Evolutionary conservation across 2,329 filamentous ascomycete genomes (phyloP).

Genomic region (Xylaria arbuscula): DNA sequence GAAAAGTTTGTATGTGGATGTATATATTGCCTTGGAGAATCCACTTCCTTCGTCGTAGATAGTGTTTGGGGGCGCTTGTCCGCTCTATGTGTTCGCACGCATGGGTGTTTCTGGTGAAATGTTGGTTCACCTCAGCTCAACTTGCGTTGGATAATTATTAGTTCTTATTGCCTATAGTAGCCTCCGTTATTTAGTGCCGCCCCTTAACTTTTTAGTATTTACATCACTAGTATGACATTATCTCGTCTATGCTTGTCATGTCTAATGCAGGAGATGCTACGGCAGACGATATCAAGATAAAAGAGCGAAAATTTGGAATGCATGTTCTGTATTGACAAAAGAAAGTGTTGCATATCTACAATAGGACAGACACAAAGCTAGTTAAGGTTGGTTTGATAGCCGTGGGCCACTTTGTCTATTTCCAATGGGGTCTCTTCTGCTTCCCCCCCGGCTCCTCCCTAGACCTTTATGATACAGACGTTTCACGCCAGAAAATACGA

Average conservation of each 20-base stretch:
- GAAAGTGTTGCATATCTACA: slow-evolving; percentile 39
- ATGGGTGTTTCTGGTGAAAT: not conserved
- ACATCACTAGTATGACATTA: not conserved
- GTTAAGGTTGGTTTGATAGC: slow-evolving; percentile 27
- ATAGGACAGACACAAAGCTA: slow-evolving; percentile 33
- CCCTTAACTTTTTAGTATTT: no score
- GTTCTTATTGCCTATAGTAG: not conserved
- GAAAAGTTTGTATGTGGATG: slow-evolving; percentile 11
- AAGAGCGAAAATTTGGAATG: not conserved
- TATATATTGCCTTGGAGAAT: slow-evolving; percentile 28
- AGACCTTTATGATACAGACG: slow-evolving; percentile 13
- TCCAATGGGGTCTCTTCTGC: slow-evolving; percentile 14
- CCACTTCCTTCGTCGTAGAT: slow-evolving; percentile 22
- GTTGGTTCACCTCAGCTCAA: not conserved
- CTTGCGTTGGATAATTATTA: not conserved
- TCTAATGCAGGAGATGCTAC: not conserved
- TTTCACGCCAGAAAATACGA: not conserved
- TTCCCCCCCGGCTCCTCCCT: not conserved
- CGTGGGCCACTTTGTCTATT: slow-evolving; percentile 33
- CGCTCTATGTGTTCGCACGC: not conserved
- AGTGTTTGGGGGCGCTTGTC: slow-evolving; percentile 7
- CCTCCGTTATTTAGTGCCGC: no score
- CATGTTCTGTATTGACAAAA: slow-evolving; percentile 36
- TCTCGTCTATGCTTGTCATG: no score
- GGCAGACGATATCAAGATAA: not conserved